Conservation (phyloP, 1,284 basidiomycete species). For the Neonothopanus nambi region DNA sequence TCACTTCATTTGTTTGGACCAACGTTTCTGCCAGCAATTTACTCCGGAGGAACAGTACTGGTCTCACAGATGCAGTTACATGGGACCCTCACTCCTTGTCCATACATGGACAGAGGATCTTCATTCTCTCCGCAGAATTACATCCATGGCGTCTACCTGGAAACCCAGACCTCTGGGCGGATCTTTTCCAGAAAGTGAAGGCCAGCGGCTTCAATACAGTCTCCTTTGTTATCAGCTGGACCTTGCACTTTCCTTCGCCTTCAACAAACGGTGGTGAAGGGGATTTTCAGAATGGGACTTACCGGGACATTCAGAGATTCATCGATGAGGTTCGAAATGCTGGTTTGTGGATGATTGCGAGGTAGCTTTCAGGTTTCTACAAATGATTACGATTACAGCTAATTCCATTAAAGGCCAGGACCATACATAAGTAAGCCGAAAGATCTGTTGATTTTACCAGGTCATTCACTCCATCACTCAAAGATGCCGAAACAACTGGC, state of each 20-base stretch:
- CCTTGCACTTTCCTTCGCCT: conserved; percentile 46
- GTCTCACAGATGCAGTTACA: conserved; percentile 47
- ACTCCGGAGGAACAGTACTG: conserved; percentile 37
- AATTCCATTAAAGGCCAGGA: conserved; percentile 37
- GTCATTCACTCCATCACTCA: conserved; percentile 4
- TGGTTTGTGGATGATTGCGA: conserved; percentile 55
- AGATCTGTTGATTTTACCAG: not conserved
- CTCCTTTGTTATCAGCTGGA: conserved; percentile 54
- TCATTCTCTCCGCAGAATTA: conserved; percentile 51
- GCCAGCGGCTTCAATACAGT: conserved; percentile 62
- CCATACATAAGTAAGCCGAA: conserved; percentile 45
- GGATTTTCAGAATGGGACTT: conserved; percentile 47
- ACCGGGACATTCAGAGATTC: conserved; percentile 53
- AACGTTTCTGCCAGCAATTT: not conserved
- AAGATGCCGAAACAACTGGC: conserved; percentile 55
- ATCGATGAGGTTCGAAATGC: conserved; percentile 51
- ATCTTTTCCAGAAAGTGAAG: conserved; percentile 59
- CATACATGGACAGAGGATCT: conserved; percentile 48
- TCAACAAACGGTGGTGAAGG: conserved; percentile 46
- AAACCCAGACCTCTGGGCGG: conserved; percentile 51
- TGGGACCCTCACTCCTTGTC: conserved; percentile 56
- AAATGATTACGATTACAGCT: conserved; percentile 5
- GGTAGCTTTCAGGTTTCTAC: conserved; percentile 27
- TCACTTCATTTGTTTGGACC: not conserved
- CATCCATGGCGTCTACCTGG: conserved; percentile 51